Conservation (phyloP, 768 basidiomycete genomes). For the Erythrobasidium yunnanense region DNA sequence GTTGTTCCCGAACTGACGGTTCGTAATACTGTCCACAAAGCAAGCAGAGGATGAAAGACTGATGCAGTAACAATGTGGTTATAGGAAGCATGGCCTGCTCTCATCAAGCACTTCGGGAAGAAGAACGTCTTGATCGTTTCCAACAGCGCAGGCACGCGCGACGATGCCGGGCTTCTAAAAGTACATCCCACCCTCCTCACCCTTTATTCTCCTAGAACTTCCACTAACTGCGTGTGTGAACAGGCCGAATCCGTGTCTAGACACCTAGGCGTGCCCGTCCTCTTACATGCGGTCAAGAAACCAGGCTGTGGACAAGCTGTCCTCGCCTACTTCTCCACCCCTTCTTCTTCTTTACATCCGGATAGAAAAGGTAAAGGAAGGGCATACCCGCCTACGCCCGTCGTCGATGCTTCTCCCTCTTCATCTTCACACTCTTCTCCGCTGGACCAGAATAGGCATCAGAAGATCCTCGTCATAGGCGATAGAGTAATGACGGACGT, state of each 20-base stretch:
- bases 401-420: not conserved
- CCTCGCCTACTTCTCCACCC: conserved; percentile 54
- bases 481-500: conserved; percentile 89
- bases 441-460: conserved; percentile 37
- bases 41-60: not conserved
- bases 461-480: conserved; percentile 67
- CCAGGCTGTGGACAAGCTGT: conserved; percentile 70
- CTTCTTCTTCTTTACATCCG: not conserved
- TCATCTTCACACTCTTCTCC: not conserved
- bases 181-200: conserved; percentile 72
- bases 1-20: conserved; percentile 69
- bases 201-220: conserved; percentile 49
- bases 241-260: conserved; percentile 79
- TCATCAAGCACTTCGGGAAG: conserved; percentile 60
- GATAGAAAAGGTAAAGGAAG: conserved; percentile 8
- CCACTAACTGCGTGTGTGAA: not conserved
- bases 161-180: conserved; percentile 64
- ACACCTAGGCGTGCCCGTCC: conserved; percentile 67
- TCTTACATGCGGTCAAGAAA: conserved; percentile 65
- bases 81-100: conserved; percentile 67
- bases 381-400: not conserved
- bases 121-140: conserved; percentile 78
- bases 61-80: not conserved
- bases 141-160: conserved; percentile 75
- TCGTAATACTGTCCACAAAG: conserved; percentile 32